Evolutionary conservation across 1,284 basidiomycete species (phyloP).

Genomic region (Ustilago xerochloae): DNA sequence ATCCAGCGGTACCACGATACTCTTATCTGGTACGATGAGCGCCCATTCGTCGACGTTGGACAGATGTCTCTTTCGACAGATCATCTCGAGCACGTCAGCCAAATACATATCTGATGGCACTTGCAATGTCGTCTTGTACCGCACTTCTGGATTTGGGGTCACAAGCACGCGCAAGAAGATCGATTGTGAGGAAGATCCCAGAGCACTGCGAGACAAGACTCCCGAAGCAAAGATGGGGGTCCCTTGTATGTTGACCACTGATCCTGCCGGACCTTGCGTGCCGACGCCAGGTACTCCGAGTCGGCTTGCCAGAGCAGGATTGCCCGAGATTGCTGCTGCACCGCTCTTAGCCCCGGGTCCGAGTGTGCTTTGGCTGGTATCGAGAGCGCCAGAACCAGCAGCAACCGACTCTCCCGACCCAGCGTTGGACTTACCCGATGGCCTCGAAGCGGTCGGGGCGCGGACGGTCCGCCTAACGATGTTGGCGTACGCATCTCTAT

Average conservation of each 20-base stretch:
- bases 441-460: conserved; percentile 16
- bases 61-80: conserved; percentile 62
- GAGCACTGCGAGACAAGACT: conserved; percentile 42
- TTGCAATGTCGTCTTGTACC: conserved; percentile 67
- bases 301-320: conserved; percentile 32
- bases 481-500: conserved; percentile 71
- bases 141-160: conserved; percentile 59
- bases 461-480: conserved; percentile 40
- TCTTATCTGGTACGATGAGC: conserved; percentile 59
- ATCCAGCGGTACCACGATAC: conserved; percentile 88
- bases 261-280: conserved; percentile 29
- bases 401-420: conserved; percentile 20
- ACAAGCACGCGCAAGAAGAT: conserved; percentile 62
- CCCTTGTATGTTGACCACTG: conserved; percentile 51
- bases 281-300: conserved; percentile 29
- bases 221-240: conserved; percentile 60
- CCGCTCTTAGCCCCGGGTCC: conserved; percentile 23
- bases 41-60: conserved; percentile 62
- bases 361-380: conserved; percentile 25
- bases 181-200: conserved; percentile 43
- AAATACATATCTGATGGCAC: conserved; percentile 87
- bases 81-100: conserved; percentile 86
- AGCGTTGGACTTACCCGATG: conserved; percentile 1
- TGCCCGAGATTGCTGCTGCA: conserved; percentile 23
- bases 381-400: conserved; percentile 15